phyloP scores from a whole-genome alignment of 2,329 filamentous ascomycete genomes.

The Beauveria bassiana region DNA sequence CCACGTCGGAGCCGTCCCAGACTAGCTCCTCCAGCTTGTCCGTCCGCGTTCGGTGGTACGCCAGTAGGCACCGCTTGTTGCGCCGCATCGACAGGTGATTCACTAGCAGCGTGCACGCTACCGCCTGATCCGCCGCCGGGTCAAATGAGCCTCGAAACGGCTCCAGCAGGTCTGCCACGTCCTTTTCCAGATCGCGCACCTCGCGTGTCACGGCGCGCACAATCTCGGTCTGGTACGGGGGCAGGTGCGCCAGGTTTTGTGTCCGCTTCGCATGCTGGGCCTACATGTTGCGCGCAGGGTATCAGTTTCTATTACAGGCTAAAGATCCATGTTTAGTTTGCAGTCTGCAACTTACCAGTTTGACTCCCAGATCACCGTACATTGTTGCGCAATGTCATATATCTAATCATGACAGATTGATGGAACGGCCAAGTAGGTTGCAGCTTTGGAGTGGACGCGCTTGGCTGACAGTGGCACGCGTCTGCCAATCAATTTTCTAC shows the following conservation, averaged over 20 bases:
- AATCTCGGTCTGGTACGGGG: constrained; percentile 86
- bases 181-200: constrained; percentile 86
- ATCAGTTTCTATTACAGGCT: constrained; percentile 12
- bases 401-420: neutral
- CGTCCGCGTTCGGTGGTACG: constrained; percentile 83
- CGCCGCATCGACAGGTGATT: constrained; percentile 92
- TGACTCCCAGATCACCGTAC: constrained; percentile 84
- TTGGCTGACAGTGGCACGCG: constrained; percentile 8
- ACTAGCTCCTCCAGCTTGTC: constrained; percentile 91
- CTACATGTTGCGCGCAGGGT: constrained; percentile 34
- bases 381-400: constrained; percentile 37
- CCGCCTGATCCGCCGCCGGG: constrained; percentile 71
- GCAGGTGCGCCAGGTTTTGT: constrained; percentile 75
- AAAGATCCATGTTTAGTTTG: neutral
- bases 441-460: neutral
- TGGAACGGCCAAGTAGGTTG: neutral
- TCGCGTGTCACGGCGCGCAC: constrained; percentile 83
- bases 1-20: constrained; percentile 80
- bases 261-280: constrained; percentile 95
- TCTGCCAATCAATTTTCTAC: constrained; percentile 14
- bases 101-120: constrained; percentile 81
- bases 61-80: constrained; percentile 91
- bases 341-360: constrained; percentile 52
- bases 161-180: constrained; percentile 70
- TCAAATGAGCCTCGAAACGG: constrained; percentile 82